Base-by-base conservation (phyloP, 31 red algal genomes). In the Endocladia muricata region DNA sequence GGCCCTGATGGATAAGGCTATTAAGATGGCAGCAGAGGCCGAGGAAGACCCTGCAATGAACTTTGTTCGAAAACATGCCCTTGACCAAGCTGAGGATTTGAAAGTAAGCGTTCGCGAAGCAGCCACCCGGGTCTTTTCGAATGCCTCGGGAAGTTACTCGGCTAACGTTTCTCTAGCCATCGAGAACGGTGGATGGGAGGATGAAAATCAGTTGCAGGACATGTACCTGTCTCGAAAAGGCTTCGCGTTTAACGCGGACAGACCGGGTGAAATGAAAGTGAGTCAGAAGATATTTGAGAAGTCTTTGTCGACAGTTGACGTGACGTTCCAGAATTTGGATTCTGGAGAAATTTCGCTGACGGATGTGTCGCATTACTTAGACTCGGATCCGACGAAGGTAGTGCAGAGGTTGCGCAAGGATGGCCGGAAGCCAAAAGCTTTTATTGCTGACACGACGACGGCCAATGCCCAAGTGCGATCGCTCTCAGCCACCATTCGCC, bases 161-260 rank as follows among this genome's bases (percentile, higher is more conserved):
- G 85, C 92, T 3, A 99, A 99, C 73, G 93, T 99, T 6, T 86
- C 88, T 59, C 54, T 99, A 28, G 91, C 96, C 2, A 73, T 99
- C 61, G 96, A 99, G 73, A 99, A 99, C 57, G 96, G 96, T 48
- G 96, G 96, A 0, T 99, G 96, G 96, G 92, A 94, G 47, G 88
- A 99, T 60, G 96, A 99, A 77, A 88, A 99, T 17, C 96, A 99
- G 73, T 59, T 99, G 54, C 96, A 95, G 43, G 92, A 99, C 28
- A 94, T 95, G 96, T 99, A 99, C 88, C 26, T 99, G 62, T 89
- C 83, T 9, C 88, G 96, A 3, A 99, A 99, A 55, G 87, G 86
- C 30, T 99, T 99, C 76, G 96, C 91, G 4, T 99, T 95, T 74
- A 91, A 99, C 74, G 83, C 92, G 25, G 96, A 99, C 61, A 55